Evolutionary conservation across 176 grass and related monocot genomes (phyloP), one percentile per base, ranked within the genome.

Genomic region (Oryza nivara): DNA sequence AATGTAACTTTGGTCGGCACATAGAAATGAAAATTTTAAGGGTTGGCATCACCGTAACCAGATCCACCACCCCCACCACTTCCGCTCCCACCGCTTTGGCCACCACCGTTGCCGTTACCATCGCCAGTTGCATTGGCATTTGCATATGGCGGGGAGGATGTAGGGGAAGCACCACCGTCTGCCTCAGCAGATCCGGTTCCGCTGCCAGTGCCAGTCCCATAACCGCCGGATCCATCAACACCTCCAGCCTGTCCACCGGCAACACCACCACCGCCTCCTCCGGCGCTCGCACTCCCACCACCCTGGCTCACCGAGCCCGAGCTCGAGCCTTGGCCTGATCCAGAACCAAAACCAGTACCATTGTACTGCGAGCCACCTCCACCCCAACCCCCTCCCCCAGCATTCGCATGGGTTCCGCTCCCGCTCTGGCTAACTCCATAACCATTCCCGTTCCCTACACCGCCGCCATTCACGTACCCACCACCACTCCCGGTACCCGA

Each of bases 91-190:
- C 73, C 86, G 30, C 82, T 8, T 9, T 12, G 30, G 20, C 67
- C 32, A 5, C 4, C 0, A 1, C 86, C 86, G 0, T 19, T 69
- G 9, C 72, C 85, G 3, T 64, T 78, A 7, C 85, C 85, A 6
- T 82, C 63, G 2, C 72, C 85, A 15, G 19, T 2, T 69, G 64
- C 85, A 76, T 78, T 26, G 1, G 86, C 80, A 66, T 20, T 32
- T 28, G 80, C 80, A 16, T 52, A 49, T 19, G 26, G 26, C 4
- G 51, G 67, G 3, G 43, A 7, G 2, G 54, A 20, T 3, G 5
- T 11, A 34, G 0, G 26, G 9, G 13, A 11, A 36, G 35, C 51
- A 4, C 47, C 65, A 7, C 2, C 0, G 1, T 1, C 16, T 9
- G 56, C 54, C 41, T 6, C 46, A 9, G 78, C 28, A 4, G 79